Percentiles rank a stretch among this genome's conserved stretches.
Conservation (phyloP, 345 rosid genomes). For the Moringa oleifera region DNA sequence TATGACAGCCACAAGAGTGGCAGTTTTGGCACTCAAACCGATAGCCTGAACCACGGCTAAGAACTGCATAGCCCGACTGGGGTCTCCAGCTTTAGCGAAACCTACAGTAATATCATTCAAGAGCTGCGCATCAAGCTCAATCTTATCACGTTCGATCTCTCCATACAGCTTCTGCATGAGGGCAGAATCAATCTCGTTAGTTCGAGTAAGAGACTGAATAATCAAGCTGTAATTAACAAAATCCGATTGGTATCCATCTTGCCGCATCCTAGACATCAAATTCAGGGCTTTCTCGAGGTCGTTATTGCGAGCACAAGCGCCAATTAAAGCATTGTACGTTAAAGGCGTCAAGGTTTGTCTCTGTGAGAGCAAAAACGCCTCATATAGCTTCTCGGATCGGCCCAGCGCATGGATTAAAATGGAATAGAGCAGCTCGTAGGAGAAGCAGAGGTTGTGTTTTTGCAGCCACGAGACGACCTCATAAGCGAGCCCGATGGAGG, state of each 20-base stretch:
- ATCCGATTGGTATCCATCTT: slow-evolving; percentile 81
- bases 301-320: slow-evolving; percentile 80
- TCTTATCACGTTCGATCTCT: slow-evolving; percentile 65
- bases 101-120: slow-evolving; percentile 75
- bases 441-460: slow-evolving; percentile 86
- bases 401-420: slow-evolving; percentile 95
- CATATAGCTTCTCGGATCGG: slow-evolving; percentile 89
- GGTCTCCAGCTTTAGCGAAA: slow-evolving; percentile 78
- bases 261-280: slow-evolving; percentile 82
- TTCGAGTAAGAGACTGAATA: slow-evolving; percentile 60
- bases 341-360: slow-evolving; percentile 68
- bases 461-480: slow-evolving; percentile 87
- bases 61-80: slow-evolving; percentile 58
- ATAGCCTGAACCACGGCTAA: slow-evolving; percentile 65
- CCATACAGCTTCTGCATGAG: slow-evolving; percentile 56
- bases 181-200: slow-evolving; percentile 59
- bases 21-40: slow-evolving; percentile 61
- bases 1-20: slow-evolving; percentile 57
- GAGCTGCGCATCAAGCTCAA: slow-evolving; percentile 77
- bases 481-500: slow-evolving; percentile 58
- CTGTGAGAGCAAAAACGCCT: slow-evolving; percentile 85
- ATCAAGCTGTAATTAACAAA: slow-evolving; percentile 82
- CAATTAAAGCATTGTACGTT: slow-evolving; percentile 88
- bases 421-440: slow-evolving; percentile 88
- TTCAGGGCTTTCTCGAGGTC: slow-evolving; percentile 82